Conservation (phyloP, 768 basidiomycete genomes). For the Lyophyllum shimeji region DNA sequence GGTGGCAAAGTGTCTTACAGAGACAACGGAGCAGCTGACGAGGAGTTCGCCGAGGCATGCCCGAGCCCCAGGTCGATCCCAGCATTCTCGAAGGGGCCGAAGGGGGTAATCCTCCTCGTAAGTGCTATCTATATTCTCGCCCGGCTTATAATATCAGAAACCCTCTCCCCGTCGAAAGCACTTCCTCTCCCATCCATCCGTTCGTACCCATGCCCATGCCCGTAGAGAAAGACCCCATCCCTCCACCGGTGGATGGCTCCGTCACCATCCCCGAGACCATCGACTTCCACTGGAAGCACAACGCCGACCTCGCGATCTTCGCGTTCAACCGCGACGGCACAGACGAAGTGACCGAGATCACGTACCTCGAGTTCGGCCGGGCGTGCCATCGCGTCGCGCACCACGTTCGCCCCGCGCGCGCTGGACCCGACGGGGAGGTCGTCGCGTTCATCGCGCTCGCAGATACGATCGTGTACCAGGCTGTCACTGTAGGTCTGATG, state of each 20-base stretch:
- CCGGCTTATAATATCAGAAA: background rate
- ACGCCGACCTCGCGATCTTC: slow-evolving; percentile 16
- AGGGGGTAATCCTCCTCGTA: background rate
- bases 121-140: background rate
- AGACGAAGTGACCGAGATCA: slow-evolving; percentile 20
- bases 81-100: no score
- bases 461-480: slow-evolving; percentile 31
- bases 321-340: slow-evolving; percentile 14
- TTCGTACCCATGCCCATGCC: no score
- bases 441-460: slow-evolving; percentile 28
- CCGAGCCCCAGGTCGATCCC: no score
- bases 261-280: slow-evolving; percentile 18
- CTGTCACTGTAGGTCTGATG: slow-evolving; percentile 30
- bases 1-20: no score
- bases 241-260: slow-evolving; percentile 15
- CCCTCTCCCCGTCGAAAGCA: no score
- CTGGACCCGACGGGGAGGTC: slow-evolving; percentile 19
- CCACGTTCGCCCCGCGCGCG: slow-evolving; percentile 26
- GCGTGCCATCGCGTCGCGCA: slow-evolving; percentile 37
- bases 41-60: no score
- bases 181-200: no score
- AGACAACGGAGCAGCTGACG: no score
- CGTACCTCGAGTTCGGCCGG: slow-evolving; percentile 36
- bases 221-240: slow-evolving; percentile 3
- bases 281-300: slow-evolving; percentile 22